Evolutionary conservation across 139 green algal species (phyloP).

Genomic region (Desmodesmus armatus): DNA sequence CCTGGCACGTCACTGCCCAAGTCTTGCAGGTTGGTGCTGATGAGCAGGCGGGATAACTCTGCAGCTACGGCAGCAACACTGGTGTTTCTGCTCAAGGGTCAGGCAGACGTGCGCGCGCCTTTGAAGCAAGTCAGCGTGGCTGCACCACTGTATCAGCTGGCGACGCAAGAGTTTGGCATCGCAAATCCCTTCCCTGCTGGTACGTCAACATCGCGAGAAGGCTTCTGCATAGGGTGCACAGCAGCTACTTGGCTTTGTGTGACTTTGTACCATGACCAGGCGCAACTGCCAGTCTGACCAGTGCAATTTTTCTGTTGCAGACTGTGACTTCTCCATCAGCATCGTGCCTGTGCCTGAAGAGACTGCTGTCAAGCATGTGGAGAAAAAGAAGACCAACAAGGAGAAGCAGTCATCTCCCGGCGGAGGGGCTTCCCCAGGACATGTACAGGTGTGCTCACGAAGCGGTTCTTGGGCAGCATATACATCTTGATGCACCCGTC

Average conservation of each 20-base stretch:
- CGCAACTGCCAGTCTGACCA: too few relatives aligned
- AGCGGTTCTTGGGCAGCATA: too few relatives aligned
- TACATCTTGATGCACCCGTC: too few relatives aligned
- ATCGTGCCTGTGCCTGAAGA: slow-evolving; percentile 9
- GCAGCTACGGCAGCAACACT: slow-evolving; percentile 65
- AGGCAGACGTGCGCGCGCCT: slow-evolving; percentile 60
- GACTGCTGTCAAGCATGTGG: too few relatives aligned
- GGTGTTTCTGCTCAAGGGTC: slow-evolving; percentile 73
- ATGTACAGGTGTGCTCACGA: too few relatives aligned
- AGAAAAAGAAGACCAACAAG: slow-evolving; percentile 23
- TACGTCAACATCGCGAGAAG: too few relatives aligned
- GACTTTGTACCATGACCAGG: too few relatives aligned
- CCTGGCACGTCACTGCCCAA: slow-evolving; percentile 45
- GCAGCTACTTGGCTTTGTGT: too few relatives aligned
- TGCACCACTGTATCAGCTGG: slow-evolving; percentile 74
- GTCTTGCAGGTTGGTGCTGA: slow-evolving; percentile 61
- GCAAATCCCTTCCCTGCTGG: slow-evolving; percentile 78
- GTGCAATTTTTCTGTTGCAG: too few relatives aligned
- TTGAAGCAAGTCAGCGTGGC: slow-evolving; percentile 61
- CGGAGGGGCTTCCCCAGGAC: too few relatives aligned
- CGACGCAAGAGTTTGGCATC: slow-evolving; percentile 71
- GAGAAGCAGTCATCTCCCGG: too few relatives aligned
- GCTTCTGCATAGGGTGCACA: too few relatives aligned
- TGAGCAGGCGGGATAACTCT: slow-evolving; percentile 54
- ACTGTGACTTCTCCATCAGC: slow-evolving; percentile 43